Conservation (phyloP, 805 yeast genomes). For the Wickerhamomyces queroliae region DNA sequence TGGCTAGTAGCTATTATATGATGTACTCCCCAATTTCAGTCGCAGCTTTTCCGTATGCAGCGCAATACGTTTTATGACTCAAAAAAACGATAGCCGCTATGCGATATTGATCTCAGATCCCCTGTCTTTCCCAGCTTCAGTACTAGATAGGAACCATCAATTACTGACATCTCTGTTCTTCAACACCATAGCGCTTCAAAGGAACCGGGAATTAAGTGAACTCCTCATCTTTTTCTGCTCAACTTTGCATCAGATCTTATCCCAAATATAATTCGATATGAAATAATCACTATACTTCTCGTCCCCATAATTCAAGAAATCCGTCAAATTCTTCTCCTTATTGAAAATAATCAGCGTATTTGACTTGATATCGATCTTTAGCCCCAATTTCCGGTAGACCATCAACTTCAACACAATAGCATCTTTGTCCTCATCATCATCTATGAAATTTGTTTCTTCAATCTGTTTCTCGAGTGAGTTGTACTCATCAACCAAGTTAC, state of each 20-base stretch:
- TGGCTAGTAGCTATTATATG: too few relatives aligned
- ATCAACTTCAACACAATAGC: conserved; percentile 48
- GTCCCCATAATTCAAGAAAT: conserved; percentile 43
- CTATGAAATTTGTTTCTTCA: conserved; percentile 23
- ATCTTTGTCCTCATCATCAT: conserved; percentile 31
- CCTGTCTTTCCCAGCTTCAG: too few relatives aligned
- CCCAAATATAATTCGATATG: conserved; percentile 77
- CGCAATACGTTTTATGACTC: too few relatives aligned
- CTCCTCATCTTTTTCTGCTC: too few relatives aligned
- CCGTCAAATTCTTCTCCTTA: conserved; percentile 38
- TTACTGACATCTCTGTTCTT: too few relatives aligned
- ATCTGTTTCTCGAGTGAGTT: conserved; percentile 29
- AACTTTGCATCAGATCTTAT: conserved; percentile 32
- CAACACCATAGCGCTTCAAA: too few relatives aligned
- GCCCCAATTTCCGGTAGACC: conserved; percentile 55
- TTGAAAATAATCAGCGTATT: conserved; percentile 44
- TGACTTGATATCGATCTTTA: conserved; percentile 38
- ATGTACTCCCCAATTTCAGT: too few relatives aligned
- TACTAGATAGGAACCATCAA: too few relatives aligned
- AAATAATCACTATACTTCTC: conserved; percentile 59
- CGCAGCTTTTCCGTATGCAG: too few relatives aligned
- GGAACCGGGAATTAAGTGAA: too few relatives aligned
- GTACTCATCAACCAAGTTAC: conserved; percentile 31
- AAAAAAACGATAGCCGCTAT: too few relatives aligned
- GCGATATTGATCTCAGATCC: too few relatives aligned